Conservation (phyloP, 768 basidiomycete genomes). For the Xanthoconium purpureum region DNA sequence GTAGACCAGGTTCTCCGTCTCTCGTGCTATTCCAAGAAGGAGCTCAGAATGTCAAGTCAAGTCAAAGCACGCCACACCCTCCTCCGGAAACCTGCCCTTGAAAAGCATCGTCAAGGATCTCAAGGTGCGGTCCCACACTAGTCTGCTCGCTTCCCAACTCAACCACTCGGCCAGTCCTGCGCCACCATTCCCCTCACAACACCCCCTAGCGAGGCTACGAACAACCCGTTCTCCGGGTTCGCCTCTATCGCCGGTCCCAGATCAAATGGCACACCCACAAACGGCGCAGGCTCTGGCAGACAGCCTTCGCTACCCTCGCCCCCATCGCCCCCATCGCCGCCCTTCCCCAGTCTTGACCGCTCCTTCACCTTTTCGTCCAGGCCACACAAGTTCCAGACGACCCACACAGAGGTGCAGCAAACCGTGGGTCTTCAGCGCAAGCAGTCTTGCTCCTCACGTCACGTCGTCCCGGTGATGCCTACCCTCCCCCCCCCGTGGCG, state of each 20-base stretch:
- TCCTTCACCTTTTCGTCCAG: conserved; percentile 25
- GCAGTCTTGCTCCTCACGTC: conserved; percentile 53
- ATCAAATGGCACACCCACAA: conserved; percentile 12
- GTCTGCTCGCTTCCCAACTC: background rate
- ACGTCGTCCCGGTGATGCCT: conserved; percentile 39
- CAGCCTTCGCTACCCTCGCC: background rate
- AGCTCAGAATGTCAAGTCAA: conserved; percentile 67
- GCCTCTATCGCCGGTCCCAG: conserved; percentile 34
- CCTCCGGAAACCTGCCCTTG: conserved; percentile 45
- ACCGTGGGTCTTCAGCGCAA: conserved; percentile 45
- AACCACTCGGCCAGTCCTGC: conserved; percentile 34
- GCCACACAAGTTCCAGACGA: conserved; percentile 50
- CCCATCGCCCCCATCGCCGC: background rate
- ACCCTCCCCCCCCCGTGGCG: no score
- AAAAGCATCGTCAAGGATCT: conserved; percentile 81
- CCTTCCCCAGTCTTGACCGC: conserved; percentile 19
- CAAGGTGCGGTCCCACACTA: conserved; percentile 42
- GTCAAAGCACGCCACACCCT: conserved; percentile 73
- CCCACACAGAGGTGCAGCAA: conserved; percentile 28
- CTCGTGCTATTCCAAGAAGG: conserved; percentile 77
- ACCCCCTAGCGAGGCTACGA: conserved; percentile 47
- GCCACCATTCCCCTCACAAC: conserved; percentile 39
- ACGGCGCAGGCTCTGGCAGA: background rate
- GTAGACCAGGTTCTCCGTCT: conserved; percentile 79
- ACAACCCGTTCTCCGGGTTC: conserved; percentile 60